phyloP scores from a whole-genome alignment of 2,329 filamentous ascomycete genomes.

The Ascochyta fabae region DNA sequence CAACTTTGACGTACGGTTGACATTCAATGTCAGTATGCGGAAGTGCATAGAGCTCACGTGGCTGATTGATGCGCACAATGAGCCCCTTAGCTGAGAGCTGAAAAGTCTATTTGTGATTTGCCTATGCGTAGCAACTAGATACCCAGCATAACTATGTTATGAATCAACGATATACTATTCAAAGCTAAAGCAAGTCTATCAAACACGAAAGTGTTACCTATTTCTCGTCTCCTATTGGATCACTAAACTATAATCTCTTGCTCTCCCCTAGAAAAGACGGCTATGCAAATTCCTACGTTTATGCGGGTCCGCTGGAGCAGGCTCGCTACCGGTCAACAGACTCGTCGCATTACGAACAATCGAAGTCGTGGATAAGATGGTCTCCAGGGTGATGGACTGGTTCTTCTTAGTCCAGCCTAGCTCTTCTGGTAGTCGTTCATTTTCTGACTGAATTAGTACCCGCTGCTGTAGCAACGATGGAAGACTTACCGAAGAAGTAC shows the following conservation, averaged over 20 bases:
- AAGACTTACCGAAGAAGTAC: conserved; percentile 57
- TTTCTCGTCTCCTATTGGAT: too few relatives aligned
- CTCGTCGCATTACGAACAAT: conserved; percentile 21
- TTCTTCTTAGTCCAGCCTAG: conserved; percentile 50
- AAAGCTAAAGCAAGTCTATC: too few relatives aligned
- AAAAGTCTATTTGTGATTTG: not conserved
- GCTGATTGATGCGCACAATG: not conserved
- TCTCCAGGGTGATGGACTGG: conserved; percentile 16
- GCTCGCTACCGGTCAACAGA: conserved; percentile 8
- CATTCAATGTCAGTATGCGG: not conserved
- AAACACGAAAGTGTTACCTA: too few relatives aligned
- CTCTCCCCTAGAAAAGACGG: not conserved
- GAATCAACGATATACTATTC: too few relatives aligned
- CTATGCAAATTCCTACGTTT: conserved; percentile 14
- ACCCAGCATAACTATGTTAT: not conserved
- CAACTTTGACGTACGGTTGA: not conserved
- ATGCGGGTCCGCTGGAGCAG: conserved; percentile 5
- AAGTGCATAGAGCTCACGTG: not conserved
- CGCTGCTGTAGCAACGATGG: not conserved
- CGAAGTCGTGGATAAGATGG: conserved; percentile 14
- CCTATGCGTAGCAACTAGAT: not conserved
- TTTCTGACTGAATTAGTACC: conserved; percentile 38
- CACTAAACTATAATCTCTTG: not conserved
- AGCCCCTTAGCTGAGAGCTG: too few relatives aligned
- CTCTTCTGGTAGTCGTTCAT: conserved; percentile 52